Conservation (phyloP, 306 rosid species). For the Abrus precatorius region DNA sequence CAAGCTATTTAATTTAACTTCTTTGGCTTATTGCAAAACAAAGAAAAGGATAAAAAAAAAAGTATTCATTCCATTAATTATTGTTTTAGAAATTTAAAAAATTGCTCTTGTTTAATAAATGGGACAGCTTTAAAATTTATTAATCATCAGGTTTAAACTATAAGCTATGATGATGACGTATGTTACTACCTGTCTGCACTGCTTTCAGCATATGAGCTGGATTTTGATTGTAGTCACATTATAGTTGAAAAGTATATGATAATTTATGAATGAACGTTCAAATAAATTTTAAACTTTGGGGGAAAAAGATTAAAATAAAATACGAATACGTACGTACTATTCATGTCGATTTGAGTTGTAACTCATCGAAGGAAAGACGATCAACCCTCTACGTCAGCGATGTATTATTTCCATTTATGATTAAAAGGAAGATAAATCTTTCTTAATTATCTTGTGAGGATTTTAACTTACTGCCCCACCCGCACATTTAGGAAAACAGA, state of each 20-base stretch:
- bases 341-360: slow-evolving; percentile 46
- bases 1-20: slow-evolving; percentile 20
- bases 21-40: slow-evolving; percentile 21
- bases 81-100: not conserved
- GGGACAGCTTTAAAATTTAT: slow-evolving; percentile 9
- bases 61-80: slow-evolving; percentile 3
- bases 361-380: slow-evolving; percentile 18
- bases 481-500: no score
- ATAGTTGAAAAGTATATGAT: slow-evolving; percentile 29
- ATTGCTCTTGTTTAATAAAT: slow-evolving; percentile 18
- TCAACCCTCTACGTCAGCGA: slow-evolving; percentile 35
- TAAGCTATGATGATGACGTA: slow-evolving; percentile 37
- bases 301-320: slow-evolving; percentile 10
- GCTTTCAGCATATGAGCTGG: slow-evolving; percentile 41
- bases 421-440: not conserved
- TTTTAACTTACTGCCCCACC: no score
- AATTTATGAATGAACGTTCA: slow-evolving; percentile 15
- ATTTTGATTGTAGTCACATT: slow-evolving; percentile 43
- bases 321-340: not conserved
- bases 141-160: slow-evolving; percentile 30
- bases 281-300: slow-evolving; percentile 23
- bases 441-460: not conserved
- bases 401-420: not conserved
- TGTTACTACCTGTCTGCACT: slow-evolving; percentile 1
- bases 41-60: not conserved